Percentiles rank a stretch among this genome's conserved stretches.
Evolutionary conservation across 139 green algal species (phyloP).

Genomic region (Haematococcus lacustris): DNA sequence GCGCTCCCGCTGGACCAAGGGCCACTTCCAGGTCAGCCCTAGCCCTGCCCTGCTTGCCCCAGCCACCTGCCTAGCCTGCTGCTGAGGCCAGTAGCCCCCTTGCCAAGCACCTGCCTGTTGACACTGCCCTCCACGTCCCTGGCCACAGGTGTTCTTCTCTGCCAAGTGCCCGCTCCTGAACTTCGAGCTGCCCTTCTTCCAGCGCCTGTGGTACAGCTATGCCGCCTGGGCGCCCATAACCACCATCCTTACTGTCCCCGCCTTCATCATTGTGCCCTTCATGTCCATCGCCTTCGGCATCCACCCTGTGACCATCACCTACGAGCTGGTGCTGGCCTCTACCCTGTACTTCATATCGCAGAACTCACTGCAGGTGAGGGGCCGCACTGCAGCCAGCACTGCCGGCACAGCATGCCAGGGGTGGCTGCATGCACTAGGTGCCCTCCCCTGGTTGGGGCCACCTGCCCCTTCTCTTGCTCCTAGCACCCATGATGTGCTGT

Average conservation of each 20-base stretch:
- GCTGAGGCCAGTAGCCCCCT: too few species aligned
- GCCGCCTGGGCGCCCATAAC: conserved; percentile 26
- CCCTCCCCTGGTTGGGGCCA: too few species aligned
- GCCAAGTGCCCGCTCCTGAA: conserved; percentile 32
- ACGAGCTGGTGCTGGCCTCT: conserved; percentile 1
- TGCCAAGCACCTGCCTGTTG: too few species aligned
- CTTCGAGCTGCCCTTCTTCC: conserved; percentile 27
- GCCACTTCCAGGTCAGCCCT: conserved; percentile 64
- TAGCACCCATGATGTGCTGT: too few species aligned
- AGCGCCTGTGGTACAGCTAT: conserved; percentile 42
- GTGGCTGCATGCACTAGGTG: too few species aligned
- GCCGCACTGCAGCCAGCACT: too few species aligned
- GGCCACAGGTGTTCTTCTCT: conserved; percentile 36
- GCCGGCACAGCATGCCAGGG: too few species aligned
- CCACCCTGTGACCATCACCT: conserved; percentile 15
- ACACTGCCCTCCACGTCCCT: too few species aligned
- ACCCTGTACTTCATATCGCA: neutral
- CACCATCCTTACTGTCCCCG: neutral
- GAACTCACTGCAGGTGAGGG: too few species aligned
- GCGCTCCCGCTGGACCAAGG: conserved; percentile 77
- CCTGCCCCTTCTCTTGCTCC: too few species aligned
- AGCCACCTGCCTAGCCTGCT: too few species aligned
- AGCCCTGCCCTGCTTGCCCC: too few species aligned
- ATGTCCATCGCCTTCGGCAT: conserved; percentile 26
- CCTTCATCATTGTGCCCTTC: conserved; percentile 8